A percentile compares a stretch with the other conserved stretches of the same genome.
phyloP scores from a whole-genome alignment of 768 basidiomycete genomes.

The Pleurotus salmoneostramineus region DNA sequence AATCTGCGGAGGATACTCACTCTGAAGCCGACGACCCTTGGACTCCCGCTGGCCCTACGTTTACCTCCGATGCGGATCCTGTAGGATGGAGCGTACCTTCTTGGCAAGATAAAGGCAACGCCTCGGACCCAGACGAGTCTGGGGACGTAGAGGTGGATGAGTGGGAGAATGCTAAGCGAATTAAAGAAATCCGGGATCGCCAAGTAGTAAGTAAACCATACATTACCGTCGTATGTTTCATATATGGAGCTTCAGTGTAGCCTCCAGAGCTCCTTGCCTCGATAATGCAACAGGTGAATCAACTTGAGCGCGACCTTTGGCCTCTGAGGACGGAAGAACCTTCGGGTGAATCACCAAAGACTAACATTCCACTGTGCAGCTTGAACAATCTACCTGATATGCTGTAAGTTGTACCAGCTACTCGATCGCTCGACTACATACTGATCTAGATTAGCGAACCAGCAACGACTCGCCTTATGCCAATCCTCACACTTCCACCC shows the following conservation, averaged over 20 bases:
- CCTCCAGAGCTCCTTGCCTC: constrained; percentile 63
- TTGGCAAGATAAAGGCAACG: constrained; percentile 30
- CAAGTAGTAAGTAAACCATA: constrained; percentile 51
- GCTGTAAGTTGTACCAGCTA: constrained; percentile 48
- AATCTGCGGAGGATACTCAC: constrained; percentile 36
- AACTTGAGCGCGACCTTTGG: constrained; percentile 51
- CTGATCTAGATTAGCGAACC: background rate
- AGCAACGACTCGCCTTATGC: constrained; percentile 33
- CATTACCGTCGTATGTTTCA: background rate
- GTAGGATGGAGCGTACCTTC: constrained; percentile 35
- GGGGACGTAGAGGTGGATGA: constrained; percentile 43
- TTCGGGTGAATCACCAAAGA: background rate
- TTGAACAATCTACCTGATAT: constrained; percentile 35
- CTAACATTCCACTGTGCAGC: constrained; percentile 16
- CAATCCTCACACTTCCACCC: constrained; percentile 43
- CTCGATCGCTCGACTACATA: background rate
- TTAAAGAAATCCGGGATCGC: constrained; percentile 56
- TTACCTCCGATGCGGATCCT: constrained; percentile 18
- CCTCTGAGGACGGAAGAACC: constrained; percentile 22
- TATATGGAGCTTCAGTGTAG: constrained; percentile 29
- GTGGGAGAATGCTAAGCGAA: constrained; percentile 60
- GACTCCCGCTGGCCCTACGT: constrained; percentile 24
- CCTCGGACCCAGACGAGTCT: constrained; percentile 8
- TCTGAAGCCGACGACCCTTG: constrained; percentile 28
- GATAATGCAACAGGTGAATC: constrained; percentile 51